Base-by-base conservation (phyloP, 2,329 filamentous ascomycete genomes). In the Pyricularia grisea region DNA sequence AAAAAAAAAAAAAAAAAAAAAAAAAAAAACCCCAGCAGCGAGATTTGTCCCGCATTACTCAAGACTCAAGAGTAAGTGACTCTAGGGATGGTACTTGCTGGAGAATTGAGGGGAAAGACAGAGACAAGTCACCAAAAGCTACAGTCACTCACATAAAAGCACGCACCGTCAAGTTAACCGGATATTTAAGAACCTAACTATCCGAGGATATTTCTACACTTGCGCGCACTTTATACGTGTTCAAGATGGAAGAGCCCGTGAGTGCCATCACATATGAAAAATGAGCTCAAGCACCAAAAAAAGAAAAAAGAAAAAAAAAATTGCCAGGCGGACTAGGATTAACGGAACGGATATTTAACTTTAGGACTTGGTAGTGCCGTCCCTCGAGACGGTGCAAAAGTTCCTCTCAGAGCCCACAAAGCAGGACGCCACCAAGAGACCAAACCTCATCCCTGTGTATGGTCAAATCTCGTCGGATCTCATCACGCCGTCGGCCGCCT, bases 401-500 rank as follows among this genome's bases (percentile, higher is more conserved):
- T 71, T 73, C 28, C 68, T 73, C 14, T 70, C 69, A 58, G 55
- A 63, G 60, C 36, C 66, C 12, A 23, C 28, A 28, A 30, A 68
- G 28, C 28, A 50, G 27, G 36, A 36, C 66, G 70, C 68, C 23
- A 68, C 69, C 67, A 70, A 70, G 70, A 68, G 69, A 28, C 25
- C 70, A 20, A 74, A 72, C 68, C 69, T 73, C 31, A 69, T 74
- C 64, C 73, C 73, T 20, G 68, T 74, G 23, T 74, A 74, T 71
- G 73, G 72, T 30, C 73, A 74, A 69, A 73, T 74, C 67, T 72
- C 73, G 68, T 94, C 94, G 74, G 94, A 97, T 79, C 90, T 98
- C 73, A 86, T 98, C 78, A 99, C 94, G 1, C 95, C 95, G 3
- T 94, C 93, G n/a, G 88, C 92, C 71, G 94, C 96, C 74, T 99